Conservation (phyloP, 371 early-diverging fungal genomes). For the Mucor sp. region DNA sequence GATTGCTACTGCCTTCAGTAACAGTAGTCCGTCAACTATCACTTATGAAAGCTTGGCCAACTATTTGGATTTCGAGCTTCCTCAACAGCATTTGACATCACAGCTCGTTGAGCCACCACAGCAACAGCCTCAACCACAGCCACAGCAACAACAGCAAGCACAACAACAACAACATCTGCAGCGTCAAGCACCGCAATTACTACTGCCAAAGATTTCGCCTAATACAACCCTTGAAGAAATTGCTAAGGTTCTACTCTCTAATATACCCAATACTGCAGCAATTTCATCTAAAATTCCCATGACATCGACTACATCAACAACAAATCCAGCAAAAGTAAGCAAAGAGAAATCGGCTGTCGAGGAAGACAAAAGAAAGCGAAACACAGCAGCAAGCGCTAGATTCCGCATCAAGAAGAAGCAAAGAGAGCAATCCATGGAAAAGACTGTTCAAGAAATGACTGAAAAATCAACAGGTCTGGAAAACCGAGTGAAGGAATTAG, state of each 20-base stretch:
- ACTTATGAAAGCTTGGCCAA: slow-evolving; percentile 43
- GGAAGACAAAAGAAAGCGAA: slow-evolving; percentile 87
- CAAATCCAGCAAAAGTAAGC: background rate
- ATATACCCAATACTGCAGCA: background rate
- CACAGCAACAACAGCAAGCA: slow-evolving; percentile 7
- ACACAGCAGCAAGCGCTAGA: slow-evolving; percentile 93
- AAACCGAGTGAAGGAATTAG: slow-evolving; percentile 72
- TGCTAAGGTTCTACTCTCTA: slow-evolving; percentile 7
- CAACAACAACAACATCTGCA: slow-evolving; percentile 17
- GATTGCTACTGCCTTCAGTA: background rate
- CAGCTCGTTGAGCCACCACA: slow-evolving; percentile 13
- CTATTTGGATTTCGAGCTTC: slow-evolving; percentile 47
- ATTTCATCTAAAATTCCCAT: background rate
- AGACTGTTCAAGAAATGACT: slow-evolving; percentile 78
- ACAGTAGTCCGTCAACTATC: slow-evolving; percentile 14
- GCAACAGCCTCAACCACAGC: slow-evolving; percentile 1
- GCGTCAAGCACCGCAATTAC: slow-evolving; percentile 5
- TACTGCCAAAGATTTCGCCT: slow-evolving; percentile 20
- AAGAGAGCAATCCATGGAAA: slow-evolving; percentile 81
- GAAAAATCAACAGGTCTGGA: slow-evolving; percentile 72
- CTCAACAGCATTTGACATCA: slow-evolving; percentile 14
- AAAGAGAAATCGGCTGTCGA: slow-evolving; percentile 29
- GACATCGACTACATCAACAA: background rate
- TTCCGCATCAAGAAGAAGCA: slow-evolving; percentile 92
- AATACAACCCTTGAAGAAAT: slow-evolving; percentile 17